Base-by-base conservation (phyloP, 2,329 filamentous ascomycete species). In the Didymella exigua region DNA sequence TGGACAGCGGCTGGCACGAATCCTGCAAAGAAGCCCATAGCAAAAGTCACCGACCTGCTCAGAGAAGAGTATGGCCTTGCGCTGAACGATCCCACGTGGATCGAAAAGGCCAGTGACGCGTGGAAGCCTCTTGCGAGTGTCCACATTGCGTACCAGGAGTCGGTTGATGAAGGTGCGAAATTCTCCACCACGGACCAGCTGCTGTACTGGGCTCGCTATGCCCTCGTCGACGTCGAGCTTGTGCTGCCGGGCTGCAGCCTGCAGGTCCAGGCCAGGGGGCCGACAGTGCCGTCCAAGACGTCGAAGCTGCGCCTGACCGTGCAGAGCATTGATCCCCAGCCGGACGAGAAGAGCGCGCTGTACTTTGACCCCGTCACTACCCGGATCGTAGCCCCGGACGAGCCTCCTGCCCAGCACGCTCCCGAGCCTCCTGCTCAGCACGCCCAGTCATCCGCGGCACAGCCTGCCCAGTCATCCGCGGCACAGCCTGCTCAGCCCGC, bases 51-150 rank as follows among this genome's bases (percentile, higher is more conserved):
- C 19, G 87, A 90, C 59, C 81, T 85, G 5, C 85, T 96, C 49
- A 88, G 90, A 59, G 87, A 89, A 30, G 83, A 85, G 6, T 89
- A 89, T 62, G 85, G 85, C 1, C 83, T 96, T 63, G 88, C 88
- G 57, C 79, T 95, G 4, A 14, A 69, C 14, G 71, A 74, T 23
- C 60, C 61, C 7, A 79, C 96, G 42, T 80, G 82, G 7, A 82
- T 93, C 21, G 78, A 81, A 2, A 81, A 76, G 58, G 80, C 82
- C 9, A 80, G 54, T 46, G 62, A 69, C 43, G 50, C 59, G 5
- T 68, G 65, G 65, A 69, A 59, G 46, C 61, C 67, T 37, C 61
- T 74, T 18, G 62, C 68, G n/a, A 66, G 62, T n/a, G 55, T 74
- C n/a, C 59, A 62, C 23, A 49, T 74, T 44, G 57, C 60, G 36